Evolutionary conservation across 2,329 filamentous ascomycete genomes (phyloP), one percentile per base, ranked within the genome.

Genomic region (Penicillium palitans): DNA sequence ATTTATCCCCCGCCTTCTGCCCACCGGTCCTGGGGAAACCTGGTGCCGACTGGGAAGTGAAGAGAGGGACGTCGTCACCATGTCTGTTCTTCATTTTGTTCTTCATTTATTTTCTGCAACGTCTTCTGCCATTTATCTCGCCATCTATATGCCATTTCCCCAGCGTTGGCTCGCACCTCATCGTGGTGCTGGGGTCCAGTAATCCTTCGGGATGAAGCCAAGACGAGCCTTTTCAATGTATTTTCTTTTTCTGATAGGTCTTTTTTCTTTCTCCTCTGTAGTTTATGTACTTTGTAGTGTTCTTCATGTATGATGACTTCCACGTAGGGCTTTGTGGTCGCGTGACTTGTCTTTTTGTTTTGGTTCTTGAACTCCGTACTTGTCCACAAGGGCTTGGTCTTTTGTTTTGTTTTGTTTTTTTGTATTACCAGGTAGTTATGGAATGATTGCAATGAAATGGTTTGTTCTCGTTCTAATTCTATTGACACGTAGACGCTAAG

Each of bases 151-250:
- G 39, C 39, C n/a, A 41, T 45, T 45, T 29, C 58, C 52, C 52
- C 40, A 46, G 47, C 46, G 42, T 46, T 29, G 52, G 48, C 54
- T 61, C 47, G 48, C 52, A 61, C 61, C 61, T 63, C 53, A 59
- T 33, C 59, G 61, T 51, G 61, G 53, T 63, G 55, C 47, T 57
- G 41, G 46, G 59, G 56, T 57, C 41, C 19, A 59, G 56, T 60
- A 62, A 27, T 61, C 42, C 27, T 49, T 51, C 27, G 37, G 49
- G 50, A 53, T 40, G 52, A 61, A 61, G 57, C 49, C 29, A 61
- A 60, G 60, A 54, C 42, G 50, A 60, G 54, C 53, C 19, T 40
- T 12, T 44, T 27, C 27, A 31, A 19, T 46, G 7, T 29, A 31
- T 29, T 6, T 19, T 17, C 2, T 17, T 17, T 27, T 48, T 2